Base-by-base conservation (phyloP, 306 rosid species). In the Vigna hirtella region DNA sequence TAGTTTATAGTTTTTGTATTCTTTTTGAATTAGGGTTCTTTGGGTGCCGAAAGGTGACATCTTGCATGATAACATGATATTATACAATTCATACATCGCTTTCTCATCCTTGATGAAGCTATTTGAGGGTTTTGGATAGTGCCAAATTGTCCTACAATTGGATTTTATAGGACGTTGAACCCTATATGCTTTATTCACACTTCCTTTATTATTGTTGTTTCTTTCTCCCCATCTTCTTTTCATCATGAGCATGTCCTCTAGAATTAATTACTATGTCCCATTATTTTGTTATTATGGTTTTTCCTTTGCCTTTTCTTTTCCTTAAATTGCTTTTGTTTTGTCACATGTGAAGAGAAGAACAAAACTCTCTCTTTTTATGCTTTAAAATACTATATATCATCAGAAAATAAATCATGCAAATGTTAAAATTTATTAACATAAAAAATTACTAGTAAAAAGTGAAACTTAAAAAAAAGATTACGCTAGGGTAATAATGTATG, bases 101-200 rank as follows among this genome's bases (percentile, higher is more conserved):
- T 43, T 74, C 80, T 6, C 4, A 6, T 66, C 1, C 26, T 15
- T 15, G 49, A 45, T 4, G 48, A 66, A 7, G 7, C 63, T 20
- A 4, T 57, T 40, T 17, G 81, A 52, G 81, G 74, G 78, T 70
- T 47, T 76, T 15, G 16, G 59, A 45, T 49, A 26, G 48, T 3
- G 20, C 36, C 65, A 3, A 30, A 15, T 79, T 79, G 84, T 63
- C 84, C 83, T 50, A 16, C 11, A 63, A 47, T 68, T 67, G 80
- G 72, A 47, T 45, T 43, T 48, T 67, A 38, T 57, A 22, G 50
- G 77, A 17, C 69, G 1, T 17, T 67, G 28, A 55, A 77, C 38
- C 73, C 77, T 17, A 28, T 34, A 30, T 51, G 2, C 2, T 28
- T 1, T 17, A 66, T 34, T 15, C 20, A 56, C 77, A 65, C 16